Base-by-base conservation (phyloP, 352 stramenopile species). In the Phytophthora litchii region DNA sequence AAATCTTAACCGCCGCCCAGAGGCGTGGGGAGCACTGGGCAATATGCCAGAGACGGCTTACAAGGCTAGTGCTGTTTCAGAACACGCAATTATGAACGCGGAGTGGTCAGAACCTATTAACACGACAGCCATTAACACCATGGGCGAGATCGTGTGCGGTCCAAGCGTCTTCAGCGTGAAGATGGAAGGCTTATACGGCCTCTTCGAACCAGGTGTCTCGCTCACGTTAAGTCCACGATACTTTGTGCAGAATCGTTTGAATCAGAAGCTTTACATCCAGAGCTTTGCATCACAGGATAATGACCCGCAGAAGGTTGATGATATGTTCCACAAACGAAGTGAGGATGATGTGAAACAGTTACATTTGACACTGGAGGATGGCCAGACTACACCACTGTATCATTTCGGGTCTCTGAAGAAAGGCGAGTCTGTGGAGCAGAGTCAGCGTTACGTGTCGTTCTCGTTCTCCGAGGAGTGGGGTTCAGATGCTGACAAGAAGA, bases 31-130 rank as follows among this genome's bases (percentile, higher is more conserved):
- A 21, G 53, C 51, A 0, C 68, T 95, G 0, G 78, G 80, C 4
- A 80, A 79, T 25, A 78, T 91, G 25, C 71, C 79, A 14, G 58
- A 74, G 9, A 60, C 76, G 8, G 72, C 80, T 13, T 91, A 78
- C 59, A 70, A 71, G 9, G 20, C 58, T 21, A 82, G 78, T 27
- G 19, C 71, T 16, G 55, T 92, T 9, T 83, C 73, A 3, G 76
- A 91, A n/a, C 78, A 91, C 38, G 69, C 82, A 3, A 56, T 88
- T n/a, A 69, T 85, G 51, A 70, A 72, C n/a, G 76, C 72, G 7
- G 58, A 72, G n/a, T 95, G 85, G 84, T 92, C 83, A 0, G 83
- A 94, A 51, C 78, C 81, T 1, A 83, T 94, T 62, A 95, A 95
- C 58, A 88, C 80, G 38, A 89, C 86, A 9, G 86, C 86, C 0